Conservation (phyloP, 495 filamentous ascomycete genomes). For the Daldinia childiae region DNA sequence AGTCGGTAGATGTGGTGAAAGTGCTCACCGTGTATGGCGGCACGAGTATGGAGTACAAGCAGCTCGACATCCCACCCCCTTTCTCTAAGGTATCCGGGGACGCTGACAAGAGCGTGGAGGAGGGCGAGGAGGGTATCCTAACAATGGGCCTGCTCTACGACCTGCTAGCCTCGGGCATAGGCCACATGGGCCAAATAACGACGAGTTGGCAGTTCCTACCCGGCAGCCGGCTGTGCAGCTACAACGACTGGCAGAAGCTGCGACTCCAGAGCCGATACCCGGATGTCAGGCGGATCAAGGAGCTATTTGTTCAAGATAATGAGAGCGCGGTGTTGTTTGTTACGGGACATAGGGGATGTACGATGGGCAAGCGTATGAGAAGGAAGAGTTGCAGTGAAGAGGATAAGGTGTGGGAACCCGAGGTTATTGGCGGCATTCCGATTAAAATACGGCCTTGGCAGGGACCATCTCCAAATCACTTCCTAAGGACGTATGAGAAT, state of each 20-base stretch:
- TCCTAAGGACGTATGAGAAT: too few species aligned
- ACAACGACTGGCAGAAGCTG: constrained; percentile 2
- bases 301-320: constrained; percentile 1
- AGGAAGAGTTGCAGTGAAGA: background rate
- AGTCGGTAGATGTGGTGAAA: constrained; percentile 6
- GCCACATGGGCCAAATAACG: background rate
- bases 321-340: constrained; percentile 12
- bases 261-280: background rate
- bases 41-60: background rate
- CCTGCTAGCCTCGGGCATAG: constrained; percentile 5
- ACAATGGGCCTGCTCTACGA: constrained; percentile 31
- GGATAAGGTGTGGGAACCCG: constrained; percentile 5
- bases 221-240: background rate
- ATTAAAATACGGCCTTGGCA: background rate
- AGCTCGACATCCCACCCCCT: constrained; percentile 9
- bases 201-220: constrained; percentile 11
- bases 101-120: background rate
- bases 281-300: background rate
- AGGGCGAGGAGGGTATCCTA: background rate
- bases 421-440: constrained; percentile 1
- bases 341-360: background rate
- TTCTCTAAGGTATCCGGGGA: background rate
- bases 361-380: background rate
- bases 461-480: background rate
- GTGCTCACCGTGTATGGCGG: background rate